phyloP scores from a whole-genome alignment of 345 rosid genomes.

The Luvunga scandens region DNA sequence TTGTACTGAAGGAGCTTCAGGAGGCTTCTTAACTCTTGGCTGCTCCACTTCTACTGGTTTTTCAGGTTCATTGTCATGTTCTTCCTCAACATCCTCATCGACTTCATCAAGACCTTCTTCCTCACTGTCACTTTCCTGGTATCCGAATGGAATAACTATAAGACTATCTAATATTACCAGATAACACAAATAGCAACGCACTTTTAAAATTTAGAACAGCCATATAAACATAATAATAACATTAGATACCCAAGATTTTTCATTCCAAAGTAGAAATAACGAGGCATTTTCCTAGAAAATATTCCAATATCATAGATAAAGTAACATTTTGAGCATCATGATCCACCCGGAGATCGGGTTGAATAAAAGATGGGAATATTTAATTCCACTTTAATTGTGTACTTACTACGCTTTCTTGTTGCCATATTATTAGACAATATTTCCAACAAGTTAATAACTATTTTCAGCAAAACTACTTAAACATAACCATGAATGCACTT shows the following conservation, averaged over 20 bases:
- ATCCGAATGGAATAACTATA: background rate
- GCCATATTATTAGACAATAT: background rate
- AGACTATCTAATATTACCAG: background rate
- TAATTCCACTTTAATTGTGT: background rate
- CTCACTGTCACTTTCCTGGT: conserved; percentile 53
- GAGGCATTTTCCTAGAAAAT: background rate
- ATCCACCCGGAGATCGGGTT: background rate
- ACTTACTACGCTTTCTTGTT: background rate
- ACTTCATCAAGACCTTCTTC: conserved; percentile 44
- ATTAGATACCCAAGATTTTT: background rate
- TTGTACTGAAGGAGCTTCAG: conserved; percentile 23
- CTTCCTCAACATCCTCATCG: conserved; percentile 52
- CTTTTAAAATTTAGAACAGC: background rate
- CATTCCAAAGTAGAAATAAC: background rate
- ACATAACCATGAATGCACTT: background rate
- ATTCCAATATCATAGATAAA: background rate
- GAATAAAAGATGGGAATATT: background rate
- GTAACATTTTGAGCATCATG: background rate
- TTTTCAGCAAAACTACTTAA: background rate
- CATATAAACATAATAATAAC: background rate
- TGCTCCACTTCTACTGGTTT: conserved; percentile 24
- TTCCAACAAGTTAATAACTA: background rate
- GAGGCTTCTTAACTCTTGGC: conserved; percentile 27
- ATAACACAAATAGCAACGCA: background rate
- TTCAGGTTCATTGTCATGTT: conserved; percentile 41